These are phyloP conservation scores for Penicillium simplicissimum DNA, from an alignment of 495 filamentous ascomycete species.

Conservation along the genomic window DNA sequence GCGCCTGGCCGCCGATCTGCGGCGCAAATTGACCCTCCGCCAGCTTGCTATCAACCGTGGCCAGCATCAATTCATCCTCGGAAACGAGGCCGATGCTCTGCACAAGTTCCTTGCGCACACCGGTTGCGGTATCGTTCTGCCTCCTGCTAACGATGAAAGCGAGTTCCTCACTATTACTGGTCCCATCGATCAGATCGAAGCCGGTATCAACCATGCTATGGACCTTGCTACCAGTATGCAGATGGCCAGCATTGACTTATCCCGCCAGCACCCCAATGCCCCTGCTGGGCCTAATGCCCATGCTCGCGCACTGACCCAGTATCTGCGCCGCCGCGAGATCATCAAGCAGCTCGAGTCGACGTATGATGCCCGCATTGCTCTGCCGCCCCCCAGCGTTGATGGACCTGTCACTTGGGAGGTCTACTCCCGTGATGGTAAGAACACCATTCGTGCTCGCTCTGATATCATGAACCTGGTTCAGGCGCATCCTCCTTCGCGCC, in stretches of 20 bases:
- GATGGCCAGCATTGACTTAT: slow-evolving; percentile 72
- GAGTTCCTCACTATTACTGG: slow-evolving; percentile 84
- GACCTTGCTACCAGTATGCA: slow-evolving; percentile 82
- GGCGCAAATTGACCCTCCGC: slow-evolving; percentile 66
- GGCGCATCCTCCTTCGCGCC: slow-evolving; percentile 74
- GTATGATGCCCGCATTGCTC: slow-evolving; percentile 78
- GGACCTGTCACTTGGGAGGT: slow-evolving; percentile 76
- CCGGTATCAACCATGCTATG: slow-evolving; percentile 75
- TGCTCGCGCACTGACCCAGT: slow-evolving; percentile 80
- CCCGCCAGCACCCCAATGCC: slow-evolving; percentile 72
- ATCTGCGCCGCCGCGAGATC: slow-evolving; percentile 73
- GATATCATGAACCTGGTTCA: slow-evolving; percentile 80
- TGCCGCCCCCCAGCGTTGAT: slow-evolving; percentile 66
- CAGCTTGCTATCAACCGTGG: slow-evolving; percentile 74
- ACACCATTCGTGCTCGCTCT: slow-evolving; percentile 72
- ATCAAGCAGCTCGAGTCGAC: slow-evolving; percentile 75
- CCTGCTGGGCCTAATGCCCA: slow-evolving; percentile 70
- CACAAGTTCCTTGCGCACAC: slow-evolving; percentile 88
- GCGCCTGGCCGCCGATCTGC: slow-evolving; percentile 68
- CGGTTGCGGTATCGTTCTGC: slow-evolving; percentile 84
- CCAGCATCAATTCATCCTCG: slow-evolving; percentile 89
- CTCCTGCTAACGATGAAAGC: slow-evolving; percentile 66
- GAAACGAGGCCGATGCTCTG: slow-evolving; percentile 70
- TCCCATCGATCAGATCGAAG: slow-evolving; percentile 66
- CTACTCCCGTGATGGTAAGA: slow-evolving; percentile 81